Percentiles rank a stretch among this genome's conserved stretches.
phyloP scores from a whole-genome alignment of 768 basidiomycete genomes.

The Naganishia onofrii region DNA sequence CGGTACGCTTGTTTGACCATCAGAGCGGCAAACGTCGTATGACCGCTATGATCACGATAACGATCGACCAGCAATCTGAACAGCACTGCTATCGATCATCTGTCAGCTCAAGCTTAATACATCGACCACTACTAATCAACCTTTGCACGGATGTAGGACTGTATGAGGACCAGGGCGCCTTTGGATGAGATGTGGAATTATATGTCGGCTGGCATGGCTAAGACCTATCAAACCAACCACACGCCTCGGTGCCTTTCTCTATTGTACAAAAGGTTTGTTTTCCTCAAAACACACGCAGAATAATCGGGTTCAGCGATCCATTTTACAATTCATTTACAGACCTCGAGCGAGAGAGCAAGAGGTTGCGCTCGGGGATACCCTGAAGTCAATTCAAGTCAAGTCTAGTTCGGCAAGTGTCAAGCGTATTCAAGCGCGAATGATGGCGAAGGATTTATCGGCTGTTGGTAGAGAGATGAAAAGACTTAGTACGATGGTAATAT shows the following conservation, averaged over 20 bases:
- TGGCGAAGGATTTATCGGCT: conserved; percentile 8
- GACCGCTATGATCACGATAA: too few relatives aligned
- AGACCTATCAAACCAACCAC: not conserved
- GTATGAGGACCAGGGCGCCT: too few relatives aligned
- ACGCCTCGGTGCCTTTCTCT: not conserved
- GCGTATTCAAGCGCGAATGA: not conserved
- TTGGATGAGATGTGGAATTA: too few relatives aligned
- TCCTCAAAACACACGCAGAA: not conserved
- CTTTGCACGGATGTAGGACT: too few relatives aligned
- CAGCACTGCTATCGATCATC: too few relatives aligned
- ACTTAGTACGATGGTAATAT: not conserved
- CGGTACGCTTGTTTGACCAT: too few relatives aligned
- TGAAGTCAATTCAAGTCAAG: conserved; percentile 10
- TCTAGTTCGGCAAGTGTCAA: conserved; percentile 18
- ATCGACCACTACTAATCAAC: too few relatives aligned
- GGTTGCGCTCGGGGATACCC: not conserved
- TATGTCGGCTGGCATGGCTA: not conserved
- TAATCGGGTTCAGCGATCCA: too few relatives aligned
- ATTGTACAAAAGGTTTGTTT: not conserved
- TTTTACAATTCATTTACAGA: not conserved
- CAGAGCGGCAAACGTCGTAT: too few relatives aligned
- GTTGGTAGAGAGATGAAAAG: not conserved
- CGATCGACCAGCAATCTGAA: too few relatives aligned
- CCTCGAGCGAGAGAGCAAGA: not conserved
- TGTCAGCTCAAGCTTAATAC: too few relatives aligned